Conservation (phyloP, 129 eudicot species). For the Solidago caesia region DNA sequence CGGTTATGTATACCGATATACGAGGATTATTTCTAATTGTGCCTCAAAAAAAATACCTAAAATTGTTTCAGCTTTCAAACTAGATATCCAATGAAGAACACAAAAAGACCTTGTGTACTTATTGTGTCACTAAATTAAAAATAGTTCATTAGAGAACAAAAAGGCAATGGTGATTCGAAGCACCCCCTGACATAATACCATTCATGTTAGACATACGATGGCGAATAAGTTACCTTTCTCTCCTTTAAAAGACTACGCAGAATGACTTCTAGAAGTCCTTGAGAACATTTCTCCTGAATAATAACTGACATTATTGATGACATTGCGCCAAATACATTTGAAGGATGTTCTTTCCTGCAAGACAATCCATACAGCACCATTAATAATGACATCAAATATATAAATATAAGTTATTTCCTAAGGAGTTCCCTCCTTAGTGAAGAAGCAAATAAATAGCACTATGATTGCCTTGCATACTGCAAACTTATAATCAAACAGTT, state of each 20-base stretch:
- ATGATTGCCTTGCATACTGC: slow-evolving; percentile 13
- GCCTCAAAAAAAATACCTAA: not conserved
- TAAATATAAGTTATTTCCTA: not conserved
- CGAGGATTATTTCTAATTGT: not conserved
- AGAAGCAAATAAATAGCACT: slow-evolving; percentile 8
- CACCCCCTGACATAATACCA: not conserved
- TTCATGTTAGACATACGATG: not conserved
- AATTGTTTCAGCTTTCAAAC: not conserved
- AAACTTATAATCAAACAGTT: slow-evolving; percentile 3
- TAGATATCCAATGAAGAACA: slow-evolving; percentile 6
- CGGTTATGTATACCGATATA: not conserved
- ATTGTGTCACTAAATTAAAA: not conserved
- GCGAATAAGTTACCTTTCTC: slow-evolving; percentile 49
- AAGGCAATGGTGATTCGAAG: not conserved
- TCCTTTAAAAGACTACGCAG: slow-evolving; percentile 68
- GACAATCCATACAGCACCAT: slow-evolving; percentile 21
- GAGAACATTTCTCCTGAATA: slow-evolving; percentile 64
- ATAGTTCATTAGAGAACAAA: not conserved
- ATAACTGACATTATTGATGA: slow-evolving; percentile 66
- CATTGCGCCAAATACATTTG: slow-evolving; percentile 60
- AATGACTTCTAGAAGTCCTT: slow-evolving; percentile 63
- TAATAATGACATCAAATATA: not conserved
- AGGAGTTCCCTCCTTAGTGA: not conserved
- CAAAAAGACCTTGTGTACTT: not conserved
- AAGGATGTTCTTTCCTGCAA: slow-evolving; percentile 74